phyloP scores from a whole-genome alignment of 495 filamentous ascomycete species.

The Massariosphaeria phaeospora region DNA sequence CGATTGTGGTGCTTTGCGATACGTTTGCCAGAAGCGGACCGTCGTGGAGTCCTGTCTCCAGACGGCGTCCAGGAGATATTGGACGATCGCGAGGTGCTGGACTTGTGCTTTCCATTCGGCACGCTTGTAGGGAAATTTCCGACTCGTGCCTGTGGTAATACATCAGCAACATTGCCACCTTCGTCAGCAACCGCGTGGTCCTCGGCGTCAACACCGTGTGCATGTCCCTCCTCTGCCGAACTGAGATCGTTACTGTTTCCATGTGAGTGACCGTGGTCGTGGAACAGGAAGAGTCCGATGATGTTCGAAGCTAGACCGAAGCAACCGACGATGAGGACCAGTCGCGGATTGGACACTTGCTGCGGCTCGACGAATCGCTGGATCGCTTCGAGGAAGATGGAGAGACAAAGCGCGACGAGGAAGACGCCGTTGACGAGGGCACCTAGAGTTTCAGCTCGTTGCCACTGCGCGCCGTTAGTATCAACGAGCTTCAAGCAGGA shows the following conservation, averaged over 20 bases:
- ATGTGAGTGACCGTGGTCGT: slow-evolving; percentile 80
- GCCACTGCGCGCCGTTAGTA: slow-evolving; percentile 56
- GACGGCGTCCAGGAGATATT: slow-evolving; percentile 40
- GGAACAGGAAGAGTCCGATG: slow-evolving; percentile 80
- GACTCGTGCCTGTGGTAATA: slow-evolving; percentile 41
- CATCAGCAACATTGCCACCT: slow-evolving; percentile 47
- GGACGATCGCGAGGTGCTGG: slow-evolving; percentile 10
- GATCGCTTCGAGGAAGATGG: slow-evolving; percentile 91
- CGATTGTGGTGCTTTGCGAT: slow-evolving; percentile 34
- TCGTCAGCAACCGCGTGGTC: slow-evolving; percentile 45
- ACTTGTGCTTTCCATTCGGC: slow-evolving; percentile 2
- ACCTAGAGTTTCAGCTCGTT: slow-evolving; percentile 95
- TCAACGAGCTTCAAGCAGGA: slow-evolving; percentile 13
- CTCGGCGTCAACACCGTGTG: slow-evolving; percentile 40
- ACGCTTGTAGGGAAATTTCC: slow-evolving; percentile 26
- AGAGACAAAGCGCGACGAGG: slow-evolving; percentile 87
- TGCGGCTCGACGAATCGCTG: slow-evolving; percentile 85
- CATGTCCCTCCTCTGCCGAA: slow-evolving; percentile 48
- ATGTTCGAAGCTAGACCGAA: slow-evolving; percentile 85
- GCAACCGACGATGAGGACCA: slow-evolving; percentile 84
- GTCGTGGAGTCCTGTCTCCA: slow-evolving; percentile 5
- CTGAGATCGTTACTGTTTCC: slow-evolving; percentile 38
- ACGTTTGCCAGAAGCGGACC: slow-evolving; percentile 14
- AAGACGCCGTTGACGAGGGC: slow-evolving; percentile 96
- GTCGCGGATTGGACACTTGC: slow-evolving; percentile 70